A percentile compares a stretch with the other conserved stretches of the same genome.
Conservation (phyloP, 2,329 filamentous ascomycete species). For the Penicillium sp. region DNA sequence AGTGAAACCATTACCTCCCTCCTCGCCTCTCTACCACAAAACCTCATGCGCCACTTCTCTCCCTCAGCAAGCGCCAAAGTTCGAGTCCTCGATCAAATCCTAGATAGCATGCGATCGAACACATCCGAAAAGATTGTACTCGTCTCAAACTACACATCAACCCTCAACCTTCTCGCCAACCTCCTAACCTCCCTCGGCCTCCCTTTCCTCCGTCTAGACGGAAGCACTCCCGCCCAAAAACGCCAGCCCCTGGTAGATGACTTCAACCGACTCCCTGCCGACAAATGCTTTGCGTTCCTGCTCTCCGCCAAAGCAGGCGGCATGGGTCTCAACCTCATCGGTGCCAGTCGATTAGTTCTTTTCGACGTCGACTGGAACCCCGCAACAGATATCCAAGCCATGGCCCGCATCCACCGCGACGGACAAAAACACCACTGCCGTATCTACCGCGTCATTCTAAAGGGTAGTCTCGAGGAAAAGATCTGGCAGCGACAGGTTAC, state of each 20-base stretch:
- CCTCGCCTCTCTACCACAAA: constrained; percentile 56
- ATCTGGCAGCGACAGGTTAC: constrained; percentile 73
- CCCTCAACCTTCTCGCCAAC: constrained; percentile 65
- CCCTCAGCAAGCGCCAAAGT: constrained; percentile 66
- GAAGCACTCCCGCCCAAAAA: constrained; percentile 63
- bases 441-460: constrained; percentile 69
- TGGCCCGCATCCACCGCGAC: constrained; percentile 73
- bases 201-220: constrained; percentile 68
- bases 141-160: constrained; percentile 75
- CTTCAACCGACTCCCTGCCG: constrained; percentile 63
- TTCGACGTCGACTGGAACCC: constrained; percentile 79
- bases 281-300: constrained; percentile 66
- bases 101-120: constrained; percentile 60
- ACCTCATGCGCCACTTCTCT: constrained; percentile 54
- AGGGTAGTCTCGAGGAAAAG: constrained; percentile 71
- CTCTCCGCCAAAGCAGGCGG: constrained; percentile 73
- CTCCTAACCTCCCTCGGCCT: constrained; percentile 63
- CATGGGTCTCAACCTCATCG: constrained; percentile 69
- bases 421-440: constrained; percentile 68
- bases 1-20: constrained; percentile 50
- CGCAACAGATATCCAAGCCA: constrained; percentile 70
- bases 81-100: constrained; percentile 64
- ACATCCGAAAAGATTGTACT: constrained; percentile 72
- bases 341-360: constrained; percentile 68
- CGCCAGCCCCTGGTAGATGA: constrained; percentile 68